Evolutionary conservation across 352 stramenopile genomes (phyloP), one percentile per base, ranked within the genome.

Genomic region (Phytophthora uliginosa): DNA sequence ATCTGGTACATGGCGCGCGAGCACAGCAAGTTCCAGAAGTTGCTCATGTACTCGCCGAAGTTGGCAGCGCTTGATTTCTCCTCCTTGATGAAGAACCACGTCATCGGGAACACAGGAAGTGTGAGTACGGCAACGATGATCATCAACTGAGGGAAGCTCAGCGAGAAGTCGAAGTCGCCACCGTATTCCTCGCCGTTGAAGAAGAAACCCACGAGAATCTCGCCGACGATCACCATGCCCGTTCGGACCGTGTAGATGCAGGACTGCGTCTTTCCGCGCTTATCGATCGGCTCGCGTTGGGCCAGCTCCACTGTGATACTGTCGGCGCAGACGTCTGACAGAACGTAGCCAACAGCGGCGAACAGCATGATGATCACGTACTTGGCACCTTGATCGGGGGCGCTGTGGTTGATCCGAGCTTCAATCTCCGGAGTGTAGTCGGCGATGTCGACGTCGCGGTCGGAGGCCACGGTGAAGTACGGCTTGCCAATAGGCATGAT

Each of bases 271-370:
- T 72, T 79, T 2, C 82, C 82, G 28, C 82, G 82, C 3, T 75
- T 73, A 0, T 62, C 69, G 3, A 80, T 18, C 1, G 79, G 81
- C 33, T 92, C 79, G 28, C 79, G 81, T 54, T 88, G 69, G 7
- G 78, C 72, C n/a, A 81, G 45, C 22, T 88, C 78, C 1, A 75
- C 65, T 3, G 74, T 61, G 45, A 86, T 74, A 0, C 77, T 85
- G 69, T 96, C 89, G 18, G 83, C 80, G 6, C 79, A 79, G 1
- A 95, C 86, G 61, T 95, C 88, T 0, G 88, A 79, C 60, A 94
- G 80, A 12, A 95, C 75, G 66, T 95, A 96, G 13, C 89, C 89
- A n/a, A 93, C 34, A 1, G 87, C 83, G 0, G 86, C 82, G 15
- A 95, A 56, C 40, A 95, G 85, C 79, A 97, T 91, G 24, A 90